These are phyloP conservation scores for Nakazawaea wickerhamii DNA, from an alignment of 805 yeast species.

Conservation along the genomic window DNA sequence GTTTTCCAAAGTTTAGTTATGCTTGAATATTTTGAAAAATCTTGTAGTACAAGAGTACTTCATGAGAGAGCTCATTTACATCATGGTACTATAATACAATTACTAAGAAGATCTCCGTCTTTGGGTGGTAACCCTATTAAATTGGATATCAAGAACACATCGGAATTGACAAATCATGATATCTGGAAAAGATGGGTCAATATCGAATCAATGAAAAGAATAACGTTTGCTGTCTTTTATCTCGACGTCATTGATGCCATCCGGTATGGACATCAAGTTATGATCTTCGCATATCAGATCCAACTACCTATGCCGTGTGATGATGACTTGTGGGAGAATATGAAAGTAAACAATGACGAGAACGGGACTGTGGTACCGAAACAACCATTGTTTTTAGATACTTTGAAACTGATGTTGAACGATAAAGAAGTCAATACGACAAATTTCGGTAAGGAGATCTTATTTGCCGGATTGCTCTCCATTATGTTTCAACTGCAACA, in stretches of 20 bases:
- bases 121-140: conserved; percentile 63
- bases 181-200: conserved; percentile 71
- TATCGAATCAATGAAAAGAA: conserved; percentile 70
- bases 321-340: conserved; percentile 46
- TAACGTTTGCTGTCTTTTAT: conserved; percentile 77
- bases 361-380: conserved; percentile 19
- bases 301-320: conserved; percentile 53
- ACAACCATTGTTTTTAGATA: conserved; percentile 45
- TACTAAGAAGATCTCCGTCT: conserved; percentile 69
- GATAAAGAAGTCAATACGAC: conserved; percentile 42
- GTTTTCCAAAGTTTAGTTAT: conserved; percentile 68
- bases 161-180: conserved; percentile 16
- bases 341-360: conserved; percentile 10
- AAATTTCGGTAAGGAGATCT: conserved; percentile 60
- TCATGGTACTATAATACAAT: conserved; percentile 81
- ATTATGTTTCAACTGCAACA: conserved; percentile 71
- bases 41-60: conserved; percentile 56
- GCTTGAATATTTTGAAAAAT: conserved; percentile 76
- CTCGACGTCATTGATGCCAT: conserved; percentile 76
- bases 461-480: conserved; percentile 62
- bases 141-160: conserved; percentile 22
- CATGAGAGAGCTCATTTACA: conserved; percentile 84
- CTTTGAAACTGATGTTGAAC: conserved; percentile 52
- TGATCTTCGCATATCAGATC: conserved; percentile 48
- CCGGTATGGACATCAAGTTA: conserved; percentile 67